A percentile compares a stretch with the other conserved stretches of the same genome.
phyloP scores from a whole-genome alignment of 148 eudicot genomes.

The Vaccinium macrocarpon region DNA sequence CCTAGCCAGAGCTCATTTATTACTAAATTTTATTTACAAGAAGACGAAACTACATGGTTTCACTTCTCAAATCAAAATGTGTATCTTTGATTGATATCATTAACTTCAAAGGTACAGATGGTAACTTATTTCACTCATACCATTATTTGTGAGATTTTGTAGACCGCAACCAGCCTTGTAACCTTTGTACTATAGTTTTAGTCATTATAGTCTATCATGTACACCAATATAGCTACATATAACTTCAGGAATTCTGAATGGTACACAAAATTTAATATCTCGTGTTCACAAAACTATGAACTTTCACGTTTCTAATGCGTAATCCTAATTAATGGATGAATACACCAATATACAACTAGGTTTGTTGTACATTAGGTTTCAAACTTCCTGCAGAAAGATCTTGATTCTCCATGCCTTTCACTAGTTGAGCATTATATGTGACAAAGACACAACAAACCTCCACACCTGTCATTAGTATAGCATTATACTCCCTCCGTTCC shows the following conservation, averaged over 20 bases:
- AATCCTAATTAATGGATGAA: not conserved
- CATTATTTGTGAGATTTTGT: not conserved
- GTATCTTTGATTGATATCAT: not conserved
- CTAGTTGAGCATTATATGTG: not conserved
- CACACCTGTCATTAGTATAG: not conserved
- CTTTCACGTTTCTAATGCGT: not conserved
- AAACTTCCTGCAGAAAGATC: not conserved
- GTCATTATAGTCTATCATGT: not conserved
- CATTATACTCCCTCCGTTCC: not conserved
- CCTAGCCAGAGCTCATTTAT: slow-evolving; percentile 11
- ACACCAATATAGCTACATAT: not conserved
- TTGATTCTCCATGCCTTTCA: not conserved
- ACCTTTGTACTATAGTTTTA: not conserved
- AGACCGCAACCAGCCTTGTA: not conserved
- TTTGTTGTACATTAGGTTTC: not conserved
- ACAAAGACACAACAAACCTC: not conserved
- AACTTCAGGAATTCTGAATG: not conserved
- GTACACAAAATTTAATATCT: not conserved
- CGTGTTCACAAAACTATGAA: not conserved
- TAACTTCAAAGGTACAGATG: not conserved
- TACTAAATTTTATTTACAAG: not conserved
- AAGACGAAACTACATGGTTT: not conserved
- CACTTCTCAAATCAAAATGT: not conserved
- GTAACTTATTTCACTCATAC: not conserved
- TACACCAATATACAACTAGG: too few species aligned